Conservation (phyloP, 176 grass and related monocot species). For the Musa troglodytarum region DNA sequence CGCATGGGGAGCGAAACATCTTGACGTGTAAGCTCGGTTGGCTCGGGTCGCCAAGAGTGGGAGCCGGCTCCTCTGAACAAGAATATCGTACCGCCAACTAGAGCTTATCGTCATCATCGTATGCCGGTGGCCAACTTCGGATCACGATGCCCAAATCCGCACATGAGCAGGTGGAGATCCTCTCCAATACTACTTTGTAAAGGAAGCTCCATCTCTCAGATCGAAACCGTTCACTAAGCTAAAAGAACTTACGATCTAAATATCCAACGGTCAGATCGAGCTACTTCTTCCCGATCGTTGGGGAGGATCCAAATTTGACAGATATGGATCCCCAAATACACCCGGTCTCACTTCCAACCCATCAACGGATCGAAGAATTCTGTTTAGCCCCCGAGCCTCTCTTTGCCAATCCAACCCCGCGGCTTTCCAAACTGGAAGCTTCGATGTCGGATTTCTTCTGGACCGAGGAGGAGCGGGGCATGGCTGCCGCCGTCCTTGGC, state of each 20-base stretch:
- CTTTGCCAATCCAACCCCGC: background rate
- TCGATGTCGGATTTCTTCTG: slow-evolving; percentile 29
- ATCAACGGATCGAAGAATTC: background rate
- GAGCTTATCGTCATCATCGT: background rate
- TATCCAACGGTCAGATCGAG: background rate
- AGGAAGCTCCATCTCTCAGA: background rate
- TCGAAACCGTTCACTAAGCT: background rate
- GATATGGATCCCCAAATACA: slow-evolving; percentile 3
- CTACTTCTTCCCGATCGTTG: background rate
- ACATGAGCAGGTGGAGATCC: background rate
- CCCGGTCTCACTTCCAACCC: background rate
- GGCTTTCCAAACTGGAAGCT: background rate
- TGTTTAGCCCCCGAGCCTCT: background rate
- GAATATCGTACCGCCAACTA: background rate
- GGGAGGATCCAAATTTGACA: background rate
- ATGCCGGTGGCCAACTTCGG: background rate
- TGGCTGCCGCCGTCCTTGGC: slow-evolving; percentile 52
- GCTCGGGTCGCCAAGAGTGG: background rate
- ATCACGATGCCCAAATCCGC: background rate
- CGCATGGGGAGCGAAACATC: too few species aligned
- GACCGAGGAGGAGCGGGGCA: slow-evolving; percentile 59
- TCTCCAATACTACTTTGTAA: background rate
- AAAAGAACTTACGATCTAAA: background rate
- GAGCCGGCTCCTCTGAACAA: background rate
- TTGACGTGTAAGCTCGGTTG: background rate